Evolutionary conservation across 257 asterid species (phyloP).

Genomic region (Cinchona pubescens): DNA sequence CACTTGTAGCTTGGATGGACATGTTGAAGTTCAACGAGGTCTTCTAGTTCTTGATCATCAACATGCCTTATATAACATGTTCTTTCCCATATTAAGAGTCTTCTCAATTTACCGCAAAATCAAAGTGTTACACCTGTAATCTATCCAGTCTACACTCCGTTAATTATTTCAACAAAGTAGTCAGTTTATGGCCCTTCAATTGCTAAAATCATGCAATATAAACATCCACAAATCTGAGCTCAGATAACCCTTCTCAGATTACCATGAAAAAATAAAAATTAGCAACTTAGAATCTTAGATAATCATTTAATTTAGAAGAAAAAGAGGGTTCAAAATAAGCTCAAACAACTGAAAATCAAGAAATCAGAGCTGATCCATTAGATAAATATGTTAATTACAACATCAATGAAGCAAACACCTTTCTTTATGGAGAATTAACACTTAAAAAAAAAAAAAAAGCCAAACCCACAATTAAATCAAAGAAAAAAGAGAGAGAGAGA

Average conservation of each 20-base stretch:
- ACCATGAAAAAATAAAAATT: no score
- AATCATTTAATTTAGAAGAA: neutral
- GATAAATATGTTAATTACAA: neutral
- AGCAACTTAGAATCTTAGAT: neutral
- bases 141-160: conserved; percentile 8
- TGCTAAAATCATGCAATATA: neutral
- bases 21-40: conserved; percentile 24
- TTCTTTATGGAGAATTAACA: neutral
- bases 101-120: neutral
- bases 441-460: no score
- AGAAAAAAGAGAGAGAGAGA: neutral
- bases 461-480: neutral
- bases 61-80: conserved; percentile 26
- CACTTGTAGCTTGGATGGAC: conserved; percentile 54
- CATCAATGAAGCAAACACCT: neutral
- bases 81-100: conserved; percentile 48
- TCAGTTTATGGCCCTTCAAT: neutral
- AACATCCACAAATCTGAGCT: neutral
- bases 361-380: neutral
- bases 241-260: neutral
- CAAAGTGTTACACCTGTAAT: neutral
- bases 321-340: neutral
- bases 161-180: conserved; percentile 2
- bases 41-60: conserved; percentile 27
- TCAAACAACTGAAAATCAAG: neutral